Percentiles rank a stretch among this genome's conserved stretches.
Evolutionary conservation across 371 early-diverging fungal species (phyloP).

Genomic region (Dinochytrium kinnereticum): DNA sequence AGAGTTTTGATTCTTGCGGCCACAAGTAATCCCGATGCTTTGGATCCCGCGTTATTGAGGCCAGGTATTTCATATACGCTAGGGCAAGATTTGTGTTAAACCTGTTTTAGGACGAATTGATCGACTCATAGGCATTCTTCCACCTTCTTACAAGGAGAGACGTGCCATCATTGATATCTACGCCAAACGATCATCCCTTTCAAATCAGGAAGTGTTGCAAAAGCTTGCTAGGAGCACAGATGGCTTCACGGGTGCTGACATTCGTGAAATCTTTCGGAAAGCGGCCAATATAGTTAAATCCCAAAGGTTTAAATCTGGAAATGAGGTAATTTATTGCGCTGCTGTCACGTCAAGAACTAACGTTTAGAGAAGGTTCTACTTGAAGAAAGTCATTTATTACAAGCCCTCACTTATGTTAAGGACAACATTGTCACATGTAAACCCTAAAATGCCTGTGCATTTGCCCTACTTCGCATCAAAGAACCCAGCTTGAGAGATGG

Average conservation of each 20-base stretch:
- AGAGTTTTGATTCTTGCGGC: conserved; percentile 80
- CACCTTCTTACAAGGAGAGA: conserved; percentile 57
- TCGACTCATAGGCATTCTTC: conserved; percentile 74
- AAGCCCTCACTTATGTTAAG: background rate
- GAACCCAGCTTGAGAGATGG: too few species aligned
- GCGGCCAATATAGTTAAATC: background rate
- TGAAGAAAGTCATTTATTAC: background rate
- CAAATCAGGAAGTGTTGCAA: background rate
- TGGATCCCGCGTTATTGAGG: conserved; percentile 80
- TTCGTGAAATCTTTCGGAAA: background rate
- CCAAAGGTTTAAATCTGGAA: background rate
- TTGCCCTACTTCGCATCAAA: too few species aligned
- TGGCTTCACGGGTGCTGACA: conserved; percentile 1
- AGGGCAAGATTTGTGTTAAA: background rate
- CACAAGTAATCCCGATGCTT: conserved; percentile 85
- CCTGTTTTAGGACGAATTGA: conserved; percentile 75
- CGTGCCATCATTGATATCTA: background rate
- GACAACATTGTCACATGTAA: background rate
- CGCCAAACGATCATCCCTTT: background rate
- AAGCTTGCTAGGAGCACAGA: background rate
- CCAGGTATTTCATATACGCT: conserved; percentile 68
- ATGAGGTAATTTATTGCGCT: background rate
- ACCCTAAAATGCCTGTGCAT: too few species aligned
- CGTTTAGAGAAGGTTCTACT: background rate
- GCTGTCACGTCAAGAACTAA: background rate